Evolutionary conservation across 1,284 basidiomycete species (phyloP), one percentile per base, ranked within the genome.

Genomic region (Ganoderma boninense): DNA sequence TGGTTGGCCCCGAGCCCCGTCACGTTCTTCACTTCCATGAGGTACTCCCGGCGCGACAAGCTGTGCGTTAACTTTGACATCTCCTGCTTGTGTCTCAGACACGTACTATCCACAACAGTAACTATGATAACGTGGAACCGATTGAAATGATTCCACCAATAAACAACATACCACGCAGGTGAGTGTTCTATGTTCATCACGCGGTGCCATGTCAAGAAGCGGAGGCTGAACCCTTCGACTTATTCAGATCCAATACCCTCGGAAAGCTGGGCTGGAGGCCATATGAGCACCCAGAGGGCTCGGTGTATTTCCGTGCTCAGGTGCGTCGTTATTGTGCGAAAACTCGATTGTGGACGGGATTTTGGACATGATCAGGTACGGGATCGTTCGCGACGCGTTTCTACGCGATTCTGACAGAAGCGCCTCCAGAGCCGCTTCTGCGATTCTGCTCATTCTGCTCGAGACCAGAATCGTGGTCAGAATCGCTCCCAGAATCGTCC

Each of bases 281-380:
- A 16, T 35, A 57, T 35, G 54, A 57, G 29, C 54, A 57, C 10
- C 54, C 54, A 35, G 54, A 57, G 54, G 54, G 54, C 14, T 57
- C 54, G 16, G 54, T 57, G 16, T 62, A 62, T 23, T 62, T 62
- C 23, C 35, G 60, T 42, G n/a, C 38, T 7, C n/a, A 62, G 60
- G 60, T 43, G 43, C n/a, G 60, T 57, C 54, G 23, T 35, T 14
- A n/a, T n/a, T n/a, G n/a, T n/a, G n/a, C n/a, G n/a, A n/a, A n/a
- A n/a, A n/a, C n/a, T n/a, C n/a, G n/a, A n/a, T n/a, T n/a, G n/a
- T n/a, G n/a, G n/a, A n/a, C n/a, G n/a, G n/a, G n/a, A n/a, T n/a
- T n/a, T n/a, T n/a, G n/a, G n/a, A n/a, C n/a, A n/a, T n/a, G n/a
- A n/a, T n/a, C n/a, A n/a, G n/a, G n/a, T n/a, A n/a, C n/a, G n/a